Conservation (phyloP, 2,329 filamentous ascomycete species). For the Ophiostoma sp. region DNA sequence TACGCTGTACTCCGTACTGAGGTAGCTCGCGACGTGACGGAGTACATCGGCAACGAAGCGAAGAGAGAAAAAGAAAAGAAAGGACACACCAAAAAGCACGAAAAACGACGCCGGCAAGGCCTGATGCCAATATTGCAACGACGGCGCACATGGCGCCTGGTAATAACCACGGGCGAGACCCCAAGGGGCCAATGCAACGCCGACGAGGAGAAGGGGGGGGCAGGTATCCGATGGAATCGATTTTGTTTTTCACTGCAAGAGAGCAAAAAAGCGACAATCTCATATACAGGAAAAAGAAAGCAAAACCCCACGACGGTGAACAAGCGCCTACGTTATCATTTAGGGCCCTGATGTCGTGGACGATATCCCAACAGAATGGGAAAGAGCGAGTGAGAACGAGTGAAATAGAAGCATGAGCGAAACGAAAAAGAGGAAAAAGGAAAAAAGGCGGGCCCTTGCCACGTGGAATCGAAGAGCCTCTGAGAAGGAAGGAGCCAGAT, state of each 20-base stretch:
- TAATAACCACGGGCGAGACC: background rate
- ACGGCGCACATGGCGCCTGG: background rate
- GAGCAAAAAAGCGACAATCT: background rate
- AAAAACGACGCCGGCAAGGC: background rate
- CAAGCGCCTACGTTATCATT: background rate
- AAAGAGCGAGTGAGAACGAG: conserved; percentile 2
- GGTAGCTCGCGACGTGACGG: background rate
- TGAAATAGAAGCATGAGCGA: background rate
- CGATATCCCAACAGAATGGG: background rate
- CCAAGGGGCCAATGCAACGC: background rate
- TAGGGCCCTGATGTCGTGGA: background rate
- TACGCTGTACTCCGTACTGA: background rate
- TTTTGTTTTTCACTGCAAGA: background rate
- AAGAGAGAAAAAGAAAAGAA: background rate
- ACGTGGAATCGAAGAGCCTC: conserved; percentile 16
- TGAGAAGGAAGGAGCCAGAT: background rate
- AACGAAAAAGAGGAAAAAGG: background rate
- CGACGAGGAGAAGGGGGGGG: background rate
- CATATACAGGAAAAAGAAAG: background rate
- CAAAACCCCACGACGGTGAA: background rate
- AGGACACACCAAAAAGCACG: background rate
- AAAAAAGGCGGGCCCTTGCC: conserved; percentile 14
- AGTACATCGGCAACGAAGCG: background rate
- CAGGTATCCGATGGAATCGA: background rate
- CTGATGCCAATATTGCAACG: conserved; percentile 15